A percentile compares a stretch with the other conserved stretches of the same genome.
Evolutionary conservation across 305 asterid genomes (phyloP).

Genomic region (Fraxinus latifolia): DNA sequence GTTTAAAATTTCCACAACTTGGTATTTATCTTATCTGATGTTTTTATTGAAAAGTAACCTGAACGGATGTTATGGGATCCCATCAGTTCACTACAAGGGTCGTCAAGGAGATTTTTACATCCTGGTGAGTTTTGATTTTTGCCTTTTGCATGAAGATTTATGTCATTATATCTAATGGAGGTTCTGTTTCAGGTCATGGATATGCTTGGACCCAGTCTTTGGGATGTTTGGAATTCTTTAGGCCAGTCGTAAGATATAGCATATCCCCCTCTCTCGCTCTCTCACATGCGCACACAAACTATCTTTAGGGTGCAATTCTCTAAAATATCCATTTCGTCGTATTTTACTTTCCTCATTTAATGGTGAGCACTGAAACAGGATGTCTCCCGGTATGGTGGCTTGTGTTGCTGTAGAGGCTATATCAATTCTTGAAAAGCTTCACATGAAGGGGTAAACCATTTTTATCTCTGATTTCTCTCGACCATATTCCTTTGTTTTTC

Average conservation of each 20-base stretch:
- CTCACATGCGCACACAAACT: not conserved
- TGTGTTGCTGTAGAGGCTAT: constrained; percentile 98
- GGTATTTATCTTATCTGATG: constrained; percentile 6
- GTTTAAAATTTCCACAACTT: constrained; percentile 19
- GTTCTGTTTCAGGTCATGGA: constrained; percentile 80
- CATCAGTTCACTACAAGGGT: constrained; percentile 96
- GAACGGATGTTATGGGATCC: constrained; percentile 94
- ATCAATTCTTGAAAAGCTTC: constrained; percentile 96
- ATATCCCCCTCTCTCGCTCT: constrained; percentile 11
- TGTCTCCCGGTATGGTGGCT: constrained; percentile 94
- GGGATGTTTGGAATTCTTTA: constrained; percentile 98
- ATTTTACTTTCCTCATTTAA: constrained; percentile 19
- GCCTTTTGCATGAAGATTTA: constrained; percentile 1
- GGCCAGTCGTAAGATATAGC: constrained; percentile 78
- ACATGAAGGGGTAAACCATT: constrained; percentile 65
- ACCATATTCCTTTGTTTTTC: not conserved
- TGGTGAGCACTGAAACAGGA: constrained; percentile 57
- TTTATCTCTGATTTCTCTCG: not conserved
- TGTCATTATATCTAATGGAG: constrained; percentile 20
- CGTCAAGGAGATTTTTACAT: constrained; percentile 97
- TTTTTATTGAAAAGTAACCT: constrained; percentile 49
- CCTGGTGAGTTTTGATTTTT: constrained; percentile 53
- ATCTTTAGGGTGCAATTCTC: not conserved
- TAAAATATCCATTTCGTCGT: not conserved
- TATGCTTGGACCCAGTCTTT: constrained; percentile 99